Evolutionary conservation across 2,329 filamentous ascomycete species (phyloP), one percentile per base, ranked within the genome.

Genomic region (Elsinoe australis): DNA sequence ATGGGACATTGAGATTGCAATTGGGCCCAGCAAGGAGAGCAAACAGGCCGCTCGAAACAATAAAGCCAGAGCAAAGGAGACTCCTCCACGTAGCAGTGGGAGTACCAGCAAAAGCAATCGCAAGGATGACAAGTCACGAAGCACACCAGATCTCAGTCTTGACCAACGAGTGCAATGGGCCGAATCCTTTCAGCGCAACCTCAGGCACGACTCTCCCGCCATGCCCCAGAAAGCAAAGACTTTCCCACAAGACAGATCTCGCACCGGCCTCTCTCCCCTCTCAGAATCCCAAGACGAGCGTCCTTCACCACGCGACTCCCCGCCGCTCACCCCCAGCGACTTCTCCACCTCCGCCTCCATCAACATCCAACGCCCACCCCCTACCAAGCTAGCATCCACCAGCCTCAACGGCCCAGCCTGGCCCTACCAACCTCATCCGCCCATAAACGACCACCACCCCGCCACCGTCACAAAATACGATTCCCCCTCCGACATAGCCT

Each of bases 1-100:
- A 67, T 95, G 89, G 89, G 72, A 76, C 24, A 85, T 92, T 61
- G 89, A 95, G 65, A 94, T 95, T 55, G 74, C 73, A 53, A 75
- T 89, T 67, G 89, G 89, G 0, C 89, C 89, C 2, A 54, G 51
- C 19, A 53, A 53, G 41, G 51, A 57, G 38, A 49, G 53, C 7
- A 42, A 41, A 18, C 49, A 39, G 26, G 49, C 45, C 24, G 44
- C 38, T 66, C 79, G 74, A 28, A 67, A 79, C 17, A 49, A 28
- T 6, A 44, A 41, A 18, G 33, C 19, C 12, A 47, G 29, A 51
- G 70, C 78, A 56, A 71, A 79, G 58, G 65, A 63, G 48, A 64
- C 65, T 22, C 44, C 44, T 14, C 32, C 39, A 6, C 19, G 47
- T 12, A 52, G 45, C 6, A 51, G 52, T 19, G 52, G 47, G 26